Conservation (phyloP, 345 rosid genomes). For the Salix viminalis region DNA sequence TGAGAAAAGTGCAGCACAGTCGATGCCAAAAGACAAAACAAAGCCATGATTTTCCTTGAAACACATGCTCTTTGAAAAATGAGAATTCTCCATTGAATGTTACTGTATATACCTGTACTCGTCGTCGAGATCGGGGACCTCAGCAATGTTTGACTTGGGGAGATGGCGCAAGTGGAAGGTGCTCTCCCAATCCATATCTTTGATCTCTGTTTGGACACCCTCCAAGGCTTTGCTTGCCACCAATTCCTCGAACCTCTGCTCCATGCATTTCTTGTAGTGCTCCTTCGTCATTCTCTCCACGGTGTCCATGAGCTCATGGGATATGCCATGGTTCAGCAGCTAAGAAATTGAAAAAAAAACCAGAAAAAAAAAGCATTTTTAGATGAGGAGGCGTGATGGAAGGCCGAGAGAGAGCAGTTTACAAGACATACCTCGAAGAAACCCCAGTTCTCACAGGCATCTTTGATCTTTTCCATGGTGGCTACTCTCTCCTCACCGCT, state of each 20-base stretch:
- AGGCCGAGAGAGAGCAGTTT: not conserved
- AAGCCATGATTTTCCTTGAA: not conserved
- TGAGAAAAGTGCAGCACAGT: not conserved
- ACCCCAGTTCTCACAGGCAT: conserved; percentile 98
- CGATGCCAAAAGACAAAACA: too few relatives aligned
- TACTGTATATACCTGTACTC: conserved; percentile 51
- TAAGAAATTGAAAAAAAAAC: not conserved
- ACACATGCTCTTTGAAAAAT: not conserved
- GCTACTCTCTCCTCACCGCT: conserved; percentile 59
- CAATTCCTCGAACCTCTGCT: conserved; percentile 72
- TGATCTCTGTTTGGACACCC: conserved; percentile 53
- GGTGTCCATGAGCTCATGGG: conserved; percentile 60
- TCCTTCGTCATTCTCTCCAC: conserved; percentile 71
- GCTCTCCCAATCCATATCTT: conserved; percentile 89
- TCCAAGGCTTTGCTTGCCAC: conserved; percentile 62
- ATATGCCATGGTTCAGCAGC: conserved; percentile 79
- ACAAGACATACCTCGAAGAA: conserved; percentile 70
- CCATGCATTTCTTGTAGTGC: conserved; percentile 83
- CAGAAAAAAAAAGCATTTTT: not conserved
- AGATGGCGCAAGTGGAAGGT: conserved; percentile 74
- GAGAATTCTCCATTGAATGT: not conserved
- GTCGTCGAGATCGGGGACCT: conserved; percentile 69
- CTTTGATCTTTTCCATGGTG: conserved; percentile 67
- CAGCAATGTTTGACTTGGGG: conserved; percentile 56
- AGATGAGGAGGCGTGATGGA: not conserved